These are phyloP conservation scores for Citrus hindsii DNA, from an alignment of 345 rosid genomes.

Conservation along the genomic window DNA sequence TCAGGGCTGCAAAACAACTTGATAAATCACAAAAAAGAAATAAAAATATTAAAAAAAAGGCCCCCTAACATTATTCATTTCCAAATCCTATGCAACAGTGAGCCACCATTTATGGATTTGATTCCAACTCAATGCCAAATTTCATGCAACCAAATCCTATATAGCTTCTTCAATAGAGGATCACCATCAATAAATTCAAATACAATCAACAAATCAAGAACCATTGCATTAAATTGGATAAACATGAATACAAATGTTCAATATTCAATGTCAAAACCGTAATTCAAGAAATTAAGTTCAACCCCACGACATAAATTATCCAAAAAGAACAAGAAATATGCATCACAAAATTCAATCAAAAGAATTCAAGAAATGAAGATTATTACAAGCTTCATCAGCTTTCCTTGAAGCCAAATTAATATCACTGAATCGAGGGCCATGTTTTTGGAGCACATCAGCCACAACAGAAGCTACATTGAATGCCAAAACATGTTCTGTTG, in stretches of 20 bases:
- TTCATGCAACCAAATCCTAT: background rate
- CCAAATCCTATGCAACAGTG: background rate
- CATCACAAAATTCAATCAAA: background rate
- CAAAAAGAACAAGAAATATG: background rate
- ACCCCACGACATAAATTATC: constrained; percentile 1
- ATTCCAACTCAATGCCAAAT: background rate
- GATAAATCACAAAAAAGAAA: background rate
- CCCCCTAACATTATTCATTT: background rate
- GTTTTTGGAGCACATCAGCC: constrained; percentile 74
- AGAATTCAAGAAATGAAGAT: constrained; percentile 1
- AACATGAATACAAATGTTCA: background rate
- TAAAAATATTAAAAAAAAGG: background rate
- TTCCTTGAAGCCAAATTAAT: constrained; percentile 44
- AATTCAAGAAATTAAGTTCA: background rate
- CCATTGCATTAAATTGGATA: background rate
- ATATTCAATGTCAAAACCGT: background rate
- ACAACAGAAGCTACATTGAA: constrained; percentile 64
- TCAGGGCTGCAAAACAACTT: constrained; percentile 38
- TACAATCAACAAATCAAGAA: background rate
- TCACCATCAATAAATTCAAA: background rate
- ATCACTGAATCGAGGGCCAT: constrained; percentile 37
- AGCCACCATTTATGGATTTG: background rate
- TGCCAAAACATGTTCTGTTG: constrained; percentile 43
- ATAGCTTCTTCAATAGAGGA: background rate
- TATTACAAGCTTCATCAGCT: constrained; percentile 73